Evolutionary conservation across 2,329 filamentous ascomycete species (phyloP).

Genomic region (Sarocladium brachiariae): DNA sequence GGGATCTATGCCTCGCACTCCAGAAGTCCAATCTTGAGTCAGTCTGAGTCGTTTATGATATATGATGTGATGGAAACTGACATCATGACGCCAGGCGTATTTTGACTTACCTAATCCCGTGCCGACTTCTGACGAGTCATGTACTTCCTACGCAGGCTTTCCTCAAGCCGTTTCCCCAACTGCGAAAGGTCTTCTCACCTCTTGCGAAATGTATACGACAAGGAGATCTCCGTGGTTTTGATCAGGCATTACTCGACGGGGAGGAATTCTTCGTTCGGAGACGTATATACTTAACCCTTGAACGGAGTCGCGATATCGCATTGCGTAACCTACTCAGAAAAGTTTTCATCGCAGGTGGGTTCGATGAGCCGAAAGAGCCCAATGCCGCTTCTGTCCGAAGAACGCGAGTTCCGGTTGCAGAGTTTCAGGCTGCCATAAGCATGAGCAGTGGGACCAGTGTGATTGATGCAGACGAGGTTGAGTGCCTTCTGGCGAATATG

Average conservation of each 20-base stretch:
- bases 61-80: not conserved
- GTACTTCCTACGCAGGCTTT: conserved; percentile 69
- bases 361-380: conserved; percentile 67
- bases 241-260: conserved; percentile 68
- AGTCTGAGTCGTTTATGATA: conserved; percentile 21
- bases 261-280: conserved; percentile 92
- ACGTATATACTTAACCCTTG: conserved; percentile 89
- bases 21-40: conserved; percentile 75
- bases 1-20: conserved; percentile 69
- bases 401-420: conserved; percentile 72
- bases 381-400: conserved; percentile 55
- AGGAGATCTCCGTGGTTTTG: conserved; percentile 78
- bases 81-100: conserved; percentile 64
- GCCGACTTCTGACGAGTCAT: conserved; percentile 81
- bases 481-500: conserved; percentile 91
- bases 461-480: conserved; percentile 85
- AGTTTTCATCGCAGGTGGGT: conserved; percentile 80
- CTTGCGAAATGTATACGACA: conserved; percentile 71
- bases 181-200: conserved; percentile 73
- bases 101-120: conserved; percentile 89
- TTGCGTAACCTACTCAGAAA: conserved; percentile 87
- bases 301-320: conserved; percentile 85
- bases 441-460: conserved; percentile 59
- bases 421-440: conserved; percentile 80
- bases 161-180: conserved; percentile 65